Evolutionary conservation across 352 stramenopile genomes (phyloP), one percentile per base, ranked within the genome.

Genomic region (Pythium graminicola): DNA sequence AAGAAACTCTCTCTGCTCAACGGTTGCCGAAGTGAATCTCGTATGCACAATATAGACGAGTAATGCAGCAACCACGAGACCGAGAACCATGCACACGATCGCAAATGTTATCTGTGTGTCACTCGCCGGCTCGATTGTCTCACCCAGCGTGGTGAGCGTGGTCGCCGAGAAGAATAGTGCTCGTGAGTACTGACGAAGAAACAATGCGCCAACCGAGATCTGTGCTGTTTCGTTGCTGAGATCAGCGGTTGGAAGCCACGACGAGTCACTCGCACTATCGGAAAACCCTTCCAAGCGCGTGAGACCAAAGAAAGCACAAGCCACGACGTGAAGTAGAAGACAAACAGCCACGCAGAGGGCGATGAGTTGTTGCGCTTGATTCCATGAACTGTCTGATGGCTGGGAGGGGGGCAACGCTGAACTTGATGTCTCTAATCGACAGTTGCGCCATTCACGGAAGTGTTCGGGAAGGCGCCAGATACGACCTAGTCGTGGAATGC

Each of bases 31-130:
- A 1, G 78, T 89, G 35, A 89, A 86, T n/a, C 73, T 59, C 51
- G 86, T 89, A 53, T 89, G 78, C 3, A 87, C 78, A 16, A 86
- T 85, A 53, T 89, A 73, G 2, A 89, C 75, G 16, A 83, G 73
- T n/a, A 83, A 72, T 3, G 75, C 77, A 0, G 77, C 85, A 50
- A 87, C 77, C 36, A 89, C 76, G 47, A 89, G 86, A 0, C 76
- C 78, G 22, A 70, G 85, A 10, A 89, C 42, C 73, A 87, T 89
- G 54, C 86, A 82, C 0, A 76, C 14, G 7, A 86, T 53, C 14
- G 76, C 78, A 5, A 72, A 50, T 0, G 49, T 46, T 36, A 73
- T 74, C 24, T 85, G 55, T 1, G 65, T 17, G 6, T 40, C 44
- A 2, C 52, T 69, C 9, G 55, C 28, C 2, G 76, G 76, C 41